Conservation (phyloP, 2,329 filamentous ascomycete species). For the Malbranchea cinnamomea region DNA sequence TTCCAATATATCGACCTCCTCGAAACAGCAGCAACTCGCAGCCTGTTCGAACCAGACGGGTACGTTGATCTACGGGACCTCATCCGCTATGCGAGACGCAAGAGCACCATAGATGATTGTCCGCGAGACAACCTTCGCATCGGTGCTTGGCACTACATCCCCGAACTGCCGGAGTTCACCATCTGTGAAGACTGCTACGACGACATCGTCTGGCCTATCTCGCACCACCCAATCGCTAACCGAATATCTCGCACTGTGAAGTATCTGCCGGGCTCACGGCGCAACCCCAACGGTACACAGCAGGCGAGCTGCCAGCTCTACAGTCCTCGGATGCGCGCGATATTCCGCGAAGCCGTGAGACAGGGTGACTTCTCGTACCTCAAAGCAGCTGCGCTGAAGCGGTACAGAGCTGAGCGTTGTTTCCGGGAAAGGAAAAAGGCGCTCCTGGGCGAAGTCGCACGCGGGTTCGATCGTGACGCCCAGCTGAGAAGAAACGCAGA, state of each 20-base stretch:
- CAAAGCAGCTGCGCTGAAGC: conserved; percentile 43
- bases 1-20: conserved; percentile 42
- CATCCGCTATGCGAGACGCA: conserved; percentile 46
- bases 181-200: conserved; percentile 81
- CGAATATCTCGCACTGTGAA: conserved; percentile 7
- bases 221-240: conserved; percentile 42
- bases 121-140: conserved; percentile 45
- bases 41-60: conserved; percentile 16
- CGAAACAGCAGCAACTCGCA: conserved; percentile 35
- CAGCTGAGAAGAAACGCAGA: conserved; percentile 35
- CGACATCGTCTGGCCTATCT: conserved; percentile 57
- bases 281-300: conserved; percentile 31
- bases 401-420: conserved; percentile 42
- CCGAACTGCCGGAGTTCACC: conserved; percentile 59
- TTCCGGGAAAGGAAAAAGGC: conserved; percentile 42
- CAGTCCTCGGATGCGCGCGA: conserved; percentile 58
- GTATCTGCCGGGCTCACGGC: conserved; percentile 49
- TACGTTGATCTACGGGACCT: conserved; percentile 44
- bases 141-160: conserved; percentile 67
- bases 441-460: conserved; percentile 42
- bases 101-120: conserved; percentile 48
- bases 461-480: conserved; percentile 36
- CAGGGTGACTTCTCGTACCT: conserved; percentile 54
- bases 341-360: conserved; percentile 53
- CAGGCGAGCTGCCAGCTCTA: conserved; percentile 60